Base-by-base conservation (phyloP, 805 yeast genomes). In the Soucietia sequanensis region DNA sequence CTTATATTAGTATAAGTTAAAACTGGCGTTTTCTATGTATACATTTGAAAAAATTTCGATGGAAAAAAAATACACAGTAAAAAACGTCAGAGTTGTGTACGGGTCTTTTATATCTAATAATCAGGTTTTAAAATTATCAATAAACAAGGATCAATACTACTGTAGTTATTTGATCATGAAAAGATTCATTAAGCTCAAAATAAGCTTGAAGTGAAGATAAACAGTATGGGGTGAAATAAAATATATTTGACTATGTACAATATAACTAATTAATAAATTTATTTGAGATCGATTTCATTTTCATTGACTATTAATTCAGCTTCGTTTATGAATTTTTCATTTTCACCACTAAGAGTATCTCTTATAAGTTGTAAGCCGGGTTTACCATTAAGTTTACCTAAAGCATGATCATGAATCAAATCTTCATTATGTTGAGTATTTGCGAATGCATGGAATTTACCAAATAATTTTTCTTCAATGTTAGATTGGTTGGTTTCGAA, bases 351-450 rank as follows among this genome's bases (percentile, higher is more conserved):
- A 48, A 68, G 56, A 13, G 62, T 53, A 32, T 61, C 68, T 44
- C 58, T 60, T 23, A 68, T 58, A 18, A 54, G 47, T 12, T 59
- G 56, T 31, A 68, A 56, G 11, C 73, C 74, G 1, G 73, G 72
- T 41, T 65, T 61, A 23, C 70, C 68, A 27, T 60, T 48, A 38
- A 65, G 52, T 42, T 67, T 66, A 23, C 73, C 72, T 31, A 55
- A 52, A 2, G 60, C 62, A 16, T 55, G 56, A 41, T 68, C 71
- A 27, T 54, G 50, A 30, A 68, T 57, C 36, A 59, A 33, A 13
- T 47, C 52, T 44, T 67, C 71, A 40, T 56, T 63, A 21, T 39
- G 44, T 29, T 57, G 52, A 21, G 51, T 44, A 24, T 50, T 51
- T 32, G 65, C 52, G 36, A 47, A 55, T 19, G 60, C 50, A 43